Percentiles rank a stretch among this genome's conserved stretches.
phyloP scores from a whole-genome alignment of 768 basidiomycete genomes.

The Hygrocybe punicea region DNA sequence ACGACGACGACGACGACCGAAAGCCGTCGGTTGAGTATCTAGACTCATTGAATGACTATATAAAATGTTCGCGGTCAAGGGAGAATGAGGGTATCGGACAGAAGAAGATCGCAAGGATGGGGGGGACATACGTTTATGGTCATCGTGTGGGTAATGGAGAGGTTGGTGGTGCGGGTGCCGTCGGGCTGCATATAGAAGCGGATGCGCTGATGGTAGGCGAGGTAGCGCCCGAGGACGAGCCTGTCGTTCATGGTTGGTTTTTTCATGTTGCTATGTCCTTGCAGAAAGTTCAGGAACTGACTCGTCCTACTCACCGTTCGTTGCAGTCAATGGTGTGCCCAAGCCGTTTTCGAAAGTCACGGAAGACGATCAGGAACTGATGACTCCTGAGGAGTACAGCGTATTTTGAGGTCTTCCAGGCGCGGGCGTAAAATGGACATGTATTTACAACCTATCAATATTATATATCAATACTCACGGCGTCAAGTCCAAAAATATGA shows the following conservation, averaged over 20 bases:
- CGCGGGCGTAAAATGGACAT: conserved; percentile 38
- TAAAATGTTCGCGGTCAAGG: conserved; percentile 67
- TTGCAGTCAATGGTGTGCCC: conserved; percentile 72
- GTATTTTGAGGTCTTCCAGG: conserved; percentile 69
- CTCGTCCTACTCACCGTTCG: too few relatives aligned
- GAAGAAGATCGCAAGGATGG: conserved; percentile 43
- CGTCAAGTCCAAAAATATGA: too few relatives aligned
- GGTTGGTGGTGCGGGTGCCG: conserved; percentile 14
- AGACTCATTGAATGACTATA: conserved; percentile 66
- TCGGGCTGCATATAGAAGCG: conserved; percentile 18
- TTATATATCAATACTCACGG: too few relatives aligned
- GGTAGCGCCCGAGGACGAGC: conserved; percentile 45
- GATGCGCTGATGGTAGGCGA: conserved; percentile 23
- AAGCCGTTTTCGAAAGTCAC: conserved; percentile 78
- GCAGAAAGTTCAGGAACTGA: not conserved
- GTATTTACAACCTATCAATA: too few relatives aligned
- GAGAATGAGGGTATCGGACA: conserved; percentile 51
- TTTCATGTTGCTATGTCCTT: not conserved
- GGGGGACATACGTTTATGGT: conserved; percentile 29
- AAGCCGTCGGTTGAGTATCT: conserved; percentile 66
- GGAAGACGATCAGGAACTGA: conserved; percentile 87
- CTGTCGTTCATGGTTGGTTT: conserved; percentile 62
- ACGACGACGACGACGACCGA: conserved; percentile 65
- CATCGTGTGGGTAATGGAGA: conserved; percentile 21
- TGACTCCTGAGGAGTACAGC: conserved; percentile 93